Percentiles rank a stretch among this genome's conserved stretches.
Evolutionary conservation across 2,329 filamentous ascomycete species (phyloP).

Genomic region (Fusarium sacchari): DNA sequence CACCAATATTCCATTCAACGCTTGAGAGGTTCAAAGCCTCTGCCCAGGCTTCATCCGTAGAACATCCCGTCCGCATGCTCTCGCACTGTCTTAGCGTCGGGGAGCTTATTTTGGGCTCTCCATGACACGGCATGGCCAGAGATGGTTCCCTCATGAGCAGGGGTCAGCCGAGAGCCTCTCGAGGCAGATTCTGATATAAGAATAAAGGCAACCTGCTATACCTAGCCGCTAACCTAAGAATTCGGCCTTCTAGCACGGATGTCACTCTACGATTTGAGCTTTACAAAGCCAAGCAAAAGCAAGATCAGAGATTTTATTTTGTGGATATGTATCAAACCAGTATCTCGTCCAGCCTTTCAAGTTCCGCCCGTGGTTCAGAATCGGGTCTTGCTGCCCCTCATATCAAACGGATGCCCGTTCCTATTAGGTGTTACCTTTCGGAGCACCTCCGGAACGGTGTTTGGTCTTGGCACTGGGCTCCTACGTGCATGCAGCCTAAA

Average conservation of each 20-base stretch:
- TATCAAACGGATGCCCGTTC: neutral
- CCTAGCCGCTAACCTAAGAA: neutral
- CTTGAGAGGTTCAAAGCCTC: neutral
- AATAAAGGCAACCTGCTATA: neutral
- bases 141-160: neutral
- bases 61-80: neutral
- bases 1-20: neutral
- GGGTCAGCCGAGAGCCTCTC: neutral
- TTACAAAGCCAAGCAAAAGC: neutral
- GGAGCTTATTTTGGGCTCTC: neutral
- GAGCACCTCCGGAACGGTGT: conserved; percentile 6
- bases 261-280: neutral
- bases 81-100: neutral
- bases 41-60: neutral
- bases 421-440: neutral
- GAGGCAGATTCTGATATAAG: neutral
- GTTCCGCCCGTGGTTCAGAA: neutral
- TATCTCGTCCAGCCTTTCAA: neutral
- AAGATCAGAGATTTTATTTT: neutral
- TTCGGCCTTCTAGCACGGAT: neutral
- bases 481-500: neutral
- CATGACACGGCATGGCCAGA: neutral
- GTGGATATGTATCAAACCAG: neutral
- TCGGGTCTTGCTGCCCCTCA: neutral
- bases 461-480: neutral